Evolutionary conservation across 805 yeast species (phyloP).

Genomic region (Kazachstania psychrophila): DNA sequence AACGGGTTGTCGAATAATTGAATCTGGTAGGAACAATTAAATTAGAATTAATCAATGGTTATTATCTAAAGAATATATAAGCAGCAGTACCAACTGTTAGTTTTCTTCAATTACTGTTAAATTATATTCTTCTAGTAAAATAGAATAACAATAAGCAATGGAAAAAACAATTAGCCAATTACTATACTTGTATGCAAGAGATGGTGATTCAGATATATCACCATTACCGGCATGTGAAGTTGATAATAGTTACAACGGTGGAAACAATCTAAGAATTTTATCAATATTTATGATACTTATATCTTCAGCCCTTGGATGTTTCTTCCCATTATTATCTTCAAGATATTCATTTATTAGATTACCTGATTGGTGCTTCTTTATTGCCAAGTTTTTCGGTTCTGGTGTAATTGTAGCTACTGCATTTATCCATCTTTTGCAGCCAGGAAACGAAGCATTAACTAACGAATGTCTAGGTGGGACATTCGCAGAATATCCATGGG

Average conservation of each 20-base stretch:
- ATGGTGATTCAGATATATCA: slow-evolving; percentile 12
- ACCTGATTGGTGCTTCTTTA: slow-evolving; percentile 55
- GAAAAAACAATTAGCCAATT: neutral
- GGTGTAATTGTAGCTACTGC: slow-evolving; percentile 76
- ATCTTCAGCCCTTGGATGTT: slow-evolving; percentile 50
- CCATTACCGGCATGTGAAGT: slow-evolving; percentile 32
- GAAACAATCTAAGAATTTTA: slow-evolving; percentile 40
- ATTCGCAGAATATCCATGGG: slow-evolving; percentile 47
- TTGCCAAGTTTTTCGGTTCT: slow-evolving; percentile 63
- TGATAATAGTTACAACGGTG: slow-evolving; percentile 39
- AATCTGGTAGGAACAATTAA: too few species aligned
- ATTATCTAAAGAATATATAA: too few species aligned
- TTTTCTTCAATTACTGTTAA: too few species aligned
- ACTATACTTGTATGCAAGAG: slow-evolving; percentile 8
- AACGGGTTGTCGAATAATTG: too few species aligned
- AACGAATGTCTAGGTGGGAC: slow-evolving; percentile 55
- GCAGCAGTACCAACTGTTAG: too few species aligned
- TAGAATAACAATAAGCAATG: too few species aligned
- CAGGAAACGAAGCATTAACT: slow-evolving; percentile 33
- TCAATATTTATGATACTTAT: slow-evolving; percentile 53
- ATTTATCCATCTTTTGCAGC: slow-evolving; percentile 54
- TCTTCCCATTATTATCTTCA: slow-evolving; percentile 55
- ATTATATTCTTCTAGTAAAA: too few species aligned
- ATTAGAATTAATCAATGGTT: too few species aligned
- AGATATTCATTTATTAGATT: slow-evolving; percentile 46